Base-by-base conservation (phyloP, 805 yeast species). In the Yamadazyma olivae region DNA sequence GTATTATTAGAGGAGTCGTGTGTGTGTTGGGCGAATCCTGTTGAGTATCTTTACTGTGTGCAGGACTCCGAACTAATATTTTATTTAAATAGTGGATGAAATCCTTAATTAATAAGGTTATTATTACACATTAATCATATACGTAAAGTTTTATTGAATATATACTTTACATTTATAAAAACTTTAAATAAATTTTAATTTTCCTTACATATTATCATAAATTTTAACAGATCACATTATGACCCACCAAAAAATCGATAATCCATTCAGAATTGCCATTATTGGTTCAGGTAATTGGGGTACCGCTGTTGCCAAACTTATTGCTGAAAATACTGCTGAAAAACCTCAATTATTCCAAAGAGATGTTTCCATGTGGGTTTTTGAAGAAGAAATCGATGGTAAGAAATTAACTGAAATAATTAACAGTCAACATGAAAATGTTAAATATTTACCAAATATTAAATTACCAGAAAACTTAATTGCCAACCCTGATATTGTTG, bases 261-360 rank as follows among this genome's bases (percentile, higher is more conserved):
- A 44, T 21, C 70, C 70, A 15, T 66, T 67, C 50, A 61, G 53
- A 44, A 54, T 67, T 15, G 49, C 89, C 27, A 87, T 89, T 37
- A 81, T 93, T 46, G 99, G 99, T 27, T 89, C 97, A 20, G 99
- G 98, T 58, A 91, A 91, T 67, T 91, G 99, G 87, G 99, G 99
- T 46, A 88, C 96, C 25, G 91, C 98, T 14, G 89, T 93, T 37
- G 97, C 98, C 44, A 91, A 93, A 61, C 88, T 91, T 30, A 81
- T 89, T 18, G 89, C 97, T 25, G 98, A 93, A 64, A 90, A 89
- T 61, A 71, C 90, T 28, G 72, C 71, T 14, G 77, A 76, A 44
- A 76, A 87, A 62, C 81, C 90, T 26, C 72, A 78, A 25, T 65
- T 86, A 53, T 93, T 93, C 61, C 73, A 78, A 41, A 67, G 66